Evolutionary conservation across 331 rosid genomes (phyloP).

Genomic region (Malus hybrid): DNA sequence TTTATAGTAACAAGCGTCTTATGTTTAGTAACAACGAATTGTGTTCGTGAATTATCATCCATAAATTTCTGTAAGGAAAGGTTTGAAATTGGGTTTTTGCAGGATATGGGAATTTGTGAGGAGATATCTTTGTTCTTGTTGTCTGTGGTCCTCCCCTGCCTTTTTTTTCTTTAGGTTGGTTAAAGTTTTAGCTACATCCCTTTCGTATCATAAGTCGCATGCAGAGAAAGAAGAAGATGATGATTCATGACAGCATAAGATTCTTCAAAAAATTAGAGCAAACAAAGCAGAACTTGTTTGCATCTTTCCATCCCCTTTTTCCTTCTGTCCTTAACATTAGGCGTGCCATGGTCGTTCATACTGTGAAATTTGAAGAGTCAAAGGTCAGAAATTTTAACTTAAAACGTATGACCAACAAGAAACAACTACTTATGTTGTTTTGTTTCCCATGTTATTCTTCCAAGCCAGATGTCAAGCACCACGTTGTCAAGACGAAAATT

Average conservation of each 20-base stretch:
- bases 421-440: not conserved
- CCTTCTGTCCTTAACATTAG: not conserved
- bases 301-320: not conserved
- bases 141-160: slow-evolving; percentile 5
- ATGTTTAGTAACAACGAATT: too few relatives aligned
- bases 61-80: too few relatives aligned
- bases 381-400: not conserved
- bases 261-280: not conserved
- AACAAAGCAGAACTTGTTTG: not conserved
- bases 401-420: not conserved
- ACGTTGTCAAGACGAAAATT: not conserved
- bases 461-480: not conserved
- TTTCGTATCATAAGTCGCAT: slow-evolving; percentile 31
- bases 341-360: not conserved
- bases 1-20: not conserved
- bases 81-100: not conserved
- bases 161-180: slow-evolving; percentile 24
- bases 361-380: not conserved
- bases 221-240: not conserved
- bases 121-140: not conserved
- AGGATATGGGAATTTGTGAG: not conserved
- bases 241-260: slow-evolving; percentile 12
- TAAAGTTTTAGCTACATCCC: slow-evolving; percentile 33
- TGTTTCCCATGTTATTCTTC: not conserved
- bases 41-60: not conserved